Conservation (phyloP, 1,139 yeast genomes). For the Candida tunisiensis region DNA sequence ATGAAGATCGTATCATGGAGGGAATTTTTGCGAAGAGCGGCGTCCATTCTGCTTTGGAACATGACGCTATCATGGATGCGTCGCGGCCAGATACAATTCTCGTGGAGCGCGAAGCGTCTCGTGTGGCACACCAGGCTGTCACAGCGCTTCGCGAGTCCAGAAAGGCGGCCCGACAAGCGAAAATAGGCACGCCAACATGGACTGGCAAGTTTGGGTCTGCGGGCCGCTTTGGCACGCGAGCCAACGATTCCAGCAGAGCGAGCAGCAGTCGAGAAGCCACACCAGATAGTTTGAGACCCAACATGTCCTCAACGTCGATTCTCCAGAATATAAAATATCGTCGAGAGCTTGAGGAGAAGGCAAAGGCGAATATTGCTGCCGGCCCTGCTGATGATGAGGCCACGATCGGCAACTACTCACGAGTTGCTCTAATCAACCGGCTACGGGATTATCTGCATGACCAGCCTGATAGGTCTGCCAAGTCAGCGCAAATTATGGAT, state of each 20-base stretch:
- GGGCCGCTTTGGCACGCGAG: conserved; percentile 29
- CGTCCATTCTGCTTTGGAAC: conserved; percentile 61
- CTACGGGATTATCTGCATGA: conserved; percentile 17
- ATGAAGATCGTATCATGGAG: conserved; percentile 49
- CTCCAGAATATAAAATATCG: conserved; percentile 11
- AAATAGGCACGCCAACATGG: conserved; percentile 87
- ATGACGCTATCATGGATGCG: conserved; percentile 57
- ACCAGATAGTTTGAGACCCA: too few relatives aligned
- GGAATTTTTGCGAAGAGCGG: conserved; percentile 60
- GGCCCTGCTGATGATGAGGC: conserved; percentile 5
- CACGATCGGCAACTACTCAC: too few relatives aligned
- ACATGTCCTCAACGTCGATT: conserved; percentile 11
- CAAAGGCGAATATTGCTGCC: conserved; percentile 8
- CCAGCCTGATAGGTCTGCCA: conserved; percentile 16
- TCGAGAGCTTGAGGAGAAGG: conserved; percentile 14
- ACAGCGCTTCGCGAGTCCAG: conserved; percentile 56
- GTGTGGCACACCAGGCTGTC: conserved; percentile 66
- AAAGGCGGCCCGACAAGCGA: conserved; percentile 40
- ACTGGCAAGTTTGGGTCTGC: conserved; percentile 86
- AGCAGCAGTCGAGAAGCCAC: background rate
- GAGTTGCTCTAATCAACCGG: conserved; percentile 11
- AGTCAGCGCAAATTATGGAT: conserved; percentile 38
- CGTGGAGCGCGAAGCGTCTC: conserved; percentile 59
- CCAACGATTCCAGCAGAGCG: background rate
- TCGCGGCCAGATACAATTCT: conserved; percentile 35